phyloP scores from a whole-genome alignment of 202 grass and related monocot genomes.

The Panicum virgatum region DNA sequence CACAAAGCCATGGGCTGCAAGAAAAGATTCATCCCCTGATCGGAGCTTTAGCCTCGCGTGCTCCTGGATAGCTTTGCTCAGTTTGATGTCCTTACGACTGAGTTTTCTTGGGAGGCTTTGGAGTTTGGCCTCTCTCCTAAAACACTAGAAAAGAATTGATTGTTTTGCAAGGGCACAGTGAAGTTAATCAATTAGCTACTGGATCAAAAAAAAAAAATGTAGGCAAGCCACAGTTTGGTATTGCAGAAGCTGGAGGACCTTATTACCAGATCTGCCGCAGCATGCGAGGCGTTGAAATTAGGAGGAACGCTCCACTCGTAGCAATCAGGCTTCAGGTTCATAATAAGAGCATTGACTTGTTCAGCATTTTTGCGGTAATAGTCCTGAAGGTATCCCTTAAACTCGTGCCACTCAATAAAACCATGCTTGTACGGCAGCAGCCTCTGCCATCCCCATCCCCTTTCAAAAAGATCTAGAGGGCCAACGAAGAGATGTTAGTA shows the following conservation, averaged over 20 bases:
- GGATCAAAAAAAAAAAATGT: not conserved
- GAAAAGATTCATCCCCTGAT: not conserved
- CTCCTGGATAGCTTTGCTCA: not conserved
- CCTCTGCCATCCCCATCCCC: not conserved
- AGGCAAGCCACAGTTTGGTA: not conserved
- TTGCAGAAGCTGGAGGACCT: not conserved
- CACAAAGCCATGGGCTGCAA: not conserved
- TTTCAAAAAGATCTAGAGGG: not conserved
- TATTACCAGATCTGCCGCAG: not conserved
- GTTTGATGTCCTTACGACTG: not conserved
- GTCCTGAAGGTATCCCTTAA: not conserved
- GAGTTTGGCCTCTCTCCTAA: not conserved
- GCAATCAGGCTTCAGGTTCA: not conserved
- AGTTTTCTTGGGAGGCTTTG: not conserved
- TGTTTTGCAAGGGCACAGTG: not conserved
- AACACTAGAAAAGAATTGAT: not conserved
- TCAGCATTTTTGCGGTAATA: not conserved
- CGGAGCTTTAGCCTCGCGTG: not conserved
- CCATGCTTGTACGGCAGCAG: not conserved
- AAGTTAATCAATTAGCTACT: not conserved
- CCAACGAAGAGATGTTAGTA: not conserved
- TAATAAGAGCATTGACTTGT: not conserved
- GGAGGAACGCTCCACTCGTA: not conserved
- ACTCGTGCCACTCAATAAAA: not conserved
- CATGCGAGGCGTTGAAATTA: not conserved